Conservation (phyloP, 2,329 filamentous ascomycete genomes). For the Nemania sp. region DNA sequence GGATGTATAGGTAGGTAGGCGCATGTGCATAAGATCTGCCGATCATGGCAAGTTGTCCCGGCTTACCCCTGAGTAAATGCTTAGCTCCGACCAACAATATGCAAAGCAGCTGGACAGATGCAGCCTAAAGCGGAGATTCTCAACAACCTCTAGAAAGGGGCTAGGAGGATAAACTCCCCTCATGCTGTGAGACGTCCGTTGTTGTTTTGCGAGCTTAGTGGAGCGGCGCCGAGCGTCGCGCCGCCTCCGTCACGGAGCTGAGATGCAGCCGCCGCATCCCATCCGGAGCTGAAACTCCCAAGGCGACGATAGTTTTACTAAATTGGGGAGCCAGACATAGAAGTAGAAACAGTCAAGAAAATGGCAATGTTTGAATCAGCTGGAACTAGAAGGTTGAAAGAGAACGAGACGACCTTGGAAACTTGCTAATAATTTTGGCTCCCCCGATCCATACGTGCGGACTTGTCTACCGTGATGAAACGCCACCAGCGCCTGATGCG, state of each 20-base stretch:
- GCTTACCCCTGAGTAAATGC: slow-evolving; percentile 8
- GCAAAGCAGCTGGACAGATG: slow-evolving; percentile 3
- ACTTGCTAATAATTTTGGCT: background rate
- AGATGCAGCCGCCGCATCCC: background rate
- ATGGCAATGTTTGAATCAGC: slow-evolving; percentile 4
- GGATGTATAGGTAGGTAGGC: background rate
- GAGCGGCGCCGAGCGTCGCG: slow-evolving; percentile 1
- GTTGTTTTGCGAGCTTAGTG: background rate
- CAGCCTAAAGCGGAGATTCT: background rate
- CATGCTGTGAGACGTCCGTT: background rate
- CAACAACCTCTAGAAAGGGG: too few relatives aligned
- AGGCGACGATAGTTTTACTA: background rate
- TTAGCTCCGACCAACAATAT: background rate
- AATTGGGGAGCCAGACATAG: background rate
- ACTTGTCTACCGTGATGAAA: slow-evolving; percentile 11
- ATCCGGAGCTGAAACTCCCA: slow-evolving; percentile 8
- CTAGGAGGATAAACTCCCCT: background rate
- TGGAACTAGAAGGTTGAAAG: slow-evolving; percentile 17
- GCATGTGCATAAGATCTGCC: slow-evolving; percentile 22
- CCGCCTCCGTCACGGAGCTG: slow-evolving; percentile 16
- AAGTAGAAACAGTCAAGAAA: background rate
- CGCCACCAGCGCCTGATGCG: slow-evolving; percentile 17
- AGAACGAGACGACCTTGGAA: background rate
- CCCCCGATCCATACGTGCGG: too few relatives aligned
- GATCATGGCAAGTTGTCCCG: slow-evolving; percentile 9